phyloP scores from a whole-genome alignment of 2,329 filamentous ascomycete genomes.

The Aspergillus viridinutans region DNA sequence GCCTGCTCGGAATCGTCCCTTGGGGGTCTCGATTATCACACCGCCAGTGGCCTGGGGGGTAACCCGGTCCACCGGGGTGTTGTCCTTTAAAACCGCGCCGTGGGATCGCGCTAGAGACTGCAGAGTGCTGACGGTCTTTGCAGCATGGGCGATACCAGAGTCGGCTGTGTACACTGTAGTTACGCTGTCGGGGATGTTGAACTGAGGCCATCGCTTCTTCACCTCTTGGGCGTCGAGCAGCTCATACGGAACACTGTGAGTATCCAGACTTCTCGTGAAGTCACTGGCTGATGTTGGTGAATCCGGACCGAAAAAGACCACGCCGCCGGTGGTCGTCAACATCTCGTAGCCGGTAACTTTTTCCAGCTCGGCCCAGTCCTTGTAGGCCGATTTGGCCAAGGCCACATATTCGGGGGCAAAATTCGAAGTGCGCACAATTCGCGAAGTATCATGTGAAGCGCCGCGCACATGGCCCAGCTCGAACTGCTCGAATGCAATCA shows the following conservation, averaged over 20 bases:
- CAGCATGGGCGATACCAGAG: constrained; percentile 23
- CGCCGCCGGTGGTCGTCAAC: constrained; percentile 23
- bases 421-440: constrained; percentile 26
- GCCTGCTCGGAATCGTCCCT: constrained; percentile 13
- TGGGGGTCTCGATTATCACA: constrained; percentile 21
- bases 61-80: constrained; percentile 17
- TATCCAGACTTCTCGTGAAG: constrained; percentile 16
- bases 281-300: constrained; percentile 7
- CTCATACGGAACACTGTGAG: constrained; percentile 20
- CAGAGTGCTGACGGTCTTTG: constrained; percentile 19
- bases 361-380: constrained; percentile 27
- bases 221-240: constrained; percentile 19
- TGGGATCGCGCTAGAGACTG: constrained; percentile 18
- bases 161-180: constrained; percentile 23
- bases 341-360: constrained; percentile 15
- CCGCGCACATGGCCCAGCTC: constrained; percentile 26
- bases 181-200: constrained; percentile 18
- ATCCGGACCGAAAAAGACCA: constrained; percentile 19
- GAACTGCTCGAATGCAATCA: constrained; percentile 26
- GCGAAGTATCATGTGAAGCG: constrained; percentile 27
- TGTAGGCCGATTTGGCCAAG: constrained; percentile 42
- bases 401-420: constrained; percentile 27
- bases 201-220: constrained; percentile 22
- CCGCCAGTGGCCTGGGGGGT: constrained; percentile 10
- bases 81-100: constrained; percentile 21